Conservation (phyloP, 352 stramenopile species). For the Pythium pyrilobum region DNA sequence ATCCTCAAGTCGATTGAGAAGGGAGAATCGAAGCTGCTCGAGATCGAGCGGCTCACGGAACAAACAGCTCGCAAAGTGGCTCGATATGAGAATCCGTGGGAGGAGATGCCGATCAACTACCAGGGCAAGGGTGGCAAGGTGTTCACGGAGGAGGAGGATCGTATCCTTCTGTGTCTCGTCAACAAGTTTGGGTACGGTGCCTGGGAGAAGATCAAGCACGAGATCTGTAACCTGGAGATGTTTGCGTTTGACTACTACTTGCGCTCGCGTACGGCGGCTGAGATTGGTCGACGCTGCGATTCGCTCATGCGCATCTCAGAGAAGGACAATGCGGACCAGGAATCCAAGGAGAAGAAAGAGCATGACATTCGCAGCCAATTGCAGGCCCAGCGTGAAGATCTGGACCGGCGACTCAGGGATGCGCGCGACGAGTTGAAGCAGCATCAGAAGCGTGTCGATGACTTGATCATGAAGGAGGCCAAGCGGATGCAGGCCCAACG, state of each 20-base stretch:
- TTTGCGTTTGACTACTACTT: slow-evolving; percentile 99
- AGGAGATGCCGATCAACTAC: slow-evolving; percentile 87
- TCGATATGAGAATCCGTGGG: slow-evolving; percentile 78
- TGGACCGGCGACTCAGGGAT: slow-evolving; percentile 56
- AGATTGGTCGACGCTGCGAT: slow-evolving; percentile 96
- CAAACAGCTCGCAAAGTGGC: slow-evolving; percentile 71
- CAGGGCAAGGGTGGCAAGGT: slow-evolving; percentile 89
- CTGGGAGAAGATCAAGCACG: slow-evolving; percentile 96
- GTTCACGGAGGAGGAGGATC: slow-evolving; percentile 98
- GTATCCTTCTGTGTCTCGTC: slow-evolving; percentile 96
- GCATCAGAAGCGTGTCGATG: slow-evolving; percentile 73
- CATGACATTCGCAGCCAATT: slow-evolving; percentile 51
- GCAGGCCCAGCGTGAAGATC: slow-evolving; percentile 60
- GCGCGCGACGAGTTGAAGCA: slow-evolving; percentile 69
- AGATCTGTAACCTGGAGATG: slow-evolving; percentile 89
- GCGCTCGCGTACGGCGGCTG: slow-evolving; percentile 92
- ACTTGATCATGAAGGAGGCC: slow-evolving; percentile 86
- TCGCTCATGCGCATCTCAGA: slow-evolving; percentile 94
- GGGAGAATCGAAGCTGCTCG: slow-evolving; percentile 80
- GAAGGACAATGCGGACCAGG: slow-evolving; percentile 88
- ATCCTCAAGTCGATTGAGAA: slow-evolving; percentile 88
- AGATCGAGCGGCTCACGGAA: slow-evolving; percentile 79
- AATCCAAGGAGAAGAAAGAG: slow-evolving; percentile 76
- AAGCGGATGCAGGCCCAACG: slow-evolving; percentile 82
- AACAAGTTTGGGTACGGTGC: slow-evolving; percentile 96